Evolutionary conservation across 192 early-diverging fungal genomes (phyloP), one percentile per base, ranked within the genome.

Genomic region (Linnemannia schmuckeri): DNA sequence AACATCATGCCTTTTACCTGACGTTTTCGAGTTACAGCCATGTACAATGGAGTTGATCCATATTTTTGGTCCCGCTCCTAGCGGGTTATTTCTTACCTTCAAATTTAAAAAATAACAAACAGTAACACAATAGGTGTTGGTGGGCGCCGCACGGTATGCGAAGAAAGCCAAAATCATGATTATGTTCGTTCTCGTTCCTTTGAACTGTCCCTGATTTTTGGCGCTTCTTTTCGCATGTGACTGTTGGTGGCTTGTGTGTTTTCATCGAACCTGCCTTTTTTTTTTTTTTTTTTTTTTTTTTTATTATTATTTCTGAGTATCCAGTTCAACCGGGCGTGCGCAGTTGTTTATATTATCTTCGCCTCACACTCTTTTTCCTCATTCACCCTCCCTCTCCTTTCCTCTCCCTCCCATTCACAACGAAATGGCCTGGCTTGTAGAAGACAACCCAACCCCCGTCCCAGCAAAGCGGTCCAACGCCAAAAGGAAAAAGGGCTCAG

Each of bases 1-100:
- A 77, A 83, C 82, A 83, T 83, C 82, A 83, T 83, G 82, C 82
- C 82, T 83, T 83, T 83, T 83, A 83, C 82, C 82, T 83, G 82
- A 83, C 82, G 82, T 83, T 77, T 83, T 78, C 82, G 82, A 78
- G 82, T 83, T 78, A 44, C 76, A 83, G 82, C 82, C 82, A 78
- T 77, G 76, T 22, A 22, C 40, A 72, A 79, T 71, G 78, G 78
- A 79, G 78, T 54, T 79, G 78, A 79, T 55, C 52, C 69, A 6
- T 72, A 72, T 72, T 79, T 79, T 79, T 79, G 44, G 78, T 71
- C 37, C 78, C 70, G 70, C 52, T 0, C 46, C 42, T 57, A 52
- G 70, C 70, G 70, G 57, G 46, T 80, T 66, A 42, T 10, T 74
- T 52, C 15, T 68, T 52, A 68, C 33, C 27, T 33, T 33, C n/a